phyloP scores from a whole-genome alignment of 2,329 filamentous ascomycete genomes.

The Byssothecium circinans region DNA sequence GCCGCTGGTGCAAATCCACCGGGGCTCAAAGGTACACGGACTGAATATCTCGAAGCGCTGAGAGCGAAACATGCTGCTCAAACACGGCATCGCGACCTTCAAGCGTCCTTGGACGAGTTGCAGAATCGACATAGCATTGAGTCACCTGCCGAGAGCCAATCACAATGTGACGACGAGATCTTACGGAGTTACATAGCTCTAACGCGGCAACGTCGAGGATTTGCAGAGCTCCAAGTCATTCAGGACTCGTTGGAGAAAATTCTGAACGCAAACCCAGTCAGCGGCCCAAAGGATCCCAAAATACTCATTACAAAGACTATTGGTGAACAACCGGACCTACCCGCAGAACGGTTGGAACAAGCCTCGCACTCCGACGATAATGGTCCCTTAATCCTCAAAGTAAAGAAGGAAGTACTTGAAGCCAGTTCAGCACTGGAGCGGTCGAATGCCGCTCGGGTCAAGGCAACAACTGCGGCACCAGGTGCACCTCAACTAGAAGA shows the following conservation, averaged over 20 bases:
- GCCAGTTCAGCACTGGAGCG: slow-evolving; percentile 38
- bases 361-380: slow-evolving; percentile 23
- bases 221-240: slow-evolving; percentile 51
- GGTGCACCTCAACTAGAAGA: slow-evolving; percentile 18
- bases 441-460: slow-evolving; percentile 23
- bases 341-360: slow-evolving; percentile 34
- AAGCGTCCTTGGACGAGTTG: slow-evolving; percentile 36
- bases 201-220: slow-evolving; percentile 50
- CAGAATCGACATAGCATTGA: slow-evolving; percentile 27
- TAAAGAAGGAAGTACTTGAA: slow-evolving; percentile 45
- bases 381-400: slow-evolving; percentile 31
- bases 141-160: slow-evolving; percentile 31
- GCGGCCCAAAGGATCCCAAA: slow-evolving; percentile 27
- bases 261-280: slow-evolving; percentile 39
- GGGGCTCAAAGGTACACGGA: slow-evolving; percentile 48
- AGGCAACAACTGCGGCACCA: slow-evolving; percentile 14
- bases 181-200: slow-evolving; percentile 46
- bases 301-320: slow-evolving; percentile 30
- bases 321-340: slow-evolving; percentile 42
- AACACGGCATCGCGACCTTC: slow-evolving; percentile 39
- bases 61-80: slow-evolving; percentile 47
- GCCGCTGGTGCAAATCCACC: slow-evolving; percentile 31
- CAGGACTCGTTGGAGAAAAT: slow-evolving; percentile 48
- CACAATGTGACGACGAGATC: slow-evolving; percentile 32
- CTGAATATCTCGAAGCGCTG: slow-evolving; percentile 51